Evolutionary conservation across 805 yeast genomes (phyloP), one percentile per base, ranked within the genome.

Genomic region (Lachancea sp.): DNA sequence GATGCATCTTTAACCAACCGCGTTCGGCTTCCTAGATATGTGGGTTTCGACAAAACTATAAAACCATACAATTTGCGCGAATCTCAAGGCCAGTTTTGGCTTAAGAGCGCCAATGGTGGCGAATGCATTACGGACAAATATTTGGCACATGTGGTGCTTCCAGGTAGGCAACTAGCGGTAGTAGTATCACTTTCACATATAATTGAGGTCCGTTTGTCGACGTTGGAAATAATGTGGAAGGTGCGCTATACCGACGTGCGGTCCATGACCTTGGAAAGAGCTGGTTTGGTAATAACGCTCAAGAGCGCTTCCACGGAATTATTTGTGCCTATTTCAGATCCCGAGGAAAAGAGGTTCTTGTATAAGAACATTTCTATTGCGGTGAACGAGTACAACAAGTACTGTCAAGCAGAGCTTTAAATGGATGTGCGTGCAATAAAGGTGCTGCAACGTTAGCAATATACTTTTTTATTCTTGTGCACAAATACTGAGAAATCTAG

Each of bases 21-120:
- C 46, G 84, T 86, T 1, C 74, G 98, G 44, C 69, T 90, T 34
- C 94, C 98, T 2, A 68, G 98, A 31, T 79, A 71, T 46, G 71
- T 94, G 29, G 71, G 80, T 8, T 73, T 71, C 39, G 90, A 85
- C 57, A 77, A 82, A 11, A 70, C 86, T 1, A 74, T 90, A n/a
- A 69, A 79, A 24, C 82, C 90, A 1, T 92, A 74, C 59, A 74
- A 81, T 18, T 77, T 77, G 45, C 70, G 94, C 41, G 96, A 87
- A 48, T 83, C 97, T 0, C 92, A 88, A 51, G 99, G 99, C 5
- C 97, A 90, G 59, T 83, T 72, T 54, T 86, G 97, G 92, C 69
- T 92, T 45, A 89, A 86, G 63, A 70, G 78, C 6, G 76, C 85
- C 17, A 83, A 83, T 52, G 95, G 94, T 32, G 97, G 97, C 1